These are phyloP conservation scores for Sclerotiophoma versabilis DNA, from an alignment of 2,329 filamentous ascomycete species.

Conservation along the genomic window DNA sequence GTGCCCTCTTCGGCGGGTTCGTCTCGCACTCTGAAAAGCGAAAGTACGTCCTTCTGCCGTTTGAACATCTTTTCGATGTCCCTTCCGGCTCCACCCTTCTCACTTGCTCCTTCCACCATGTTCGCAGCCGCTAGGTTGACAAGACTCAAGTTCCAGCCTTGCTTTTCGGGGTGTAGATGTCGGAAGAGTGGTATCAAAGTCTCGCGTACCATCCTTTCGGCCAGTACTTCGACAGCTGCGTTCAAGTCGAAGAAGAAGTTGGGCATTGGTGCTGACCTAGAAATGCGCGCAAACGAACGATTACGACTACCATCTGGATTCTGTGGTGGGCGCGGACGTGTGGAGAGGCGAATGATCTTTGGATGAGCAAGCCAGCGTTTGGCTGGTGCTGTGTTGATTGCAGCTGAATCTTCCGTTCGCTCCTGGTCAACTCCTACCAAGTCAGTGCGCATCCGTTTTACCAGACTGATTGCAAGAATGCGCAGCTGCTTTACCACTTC, in stretches of 20 bases:
- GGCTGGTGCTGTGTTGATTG: neutral
- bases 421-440: conserved; percentile 63
- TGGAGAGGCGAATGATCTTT: conserved; percentile 80
- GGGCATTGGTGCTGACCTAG: conserved; percentile 76
- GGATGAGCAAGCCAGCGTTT: conserved; percentile 79
- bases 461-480: conserved; percentile 72
- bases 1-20: neutral
- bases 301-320: conserved; percentile 62
- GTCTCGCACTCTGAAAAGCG: conserved; percentile 41
- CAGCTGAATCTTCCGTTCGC: neutral
- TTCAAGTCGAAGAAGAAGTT: conserved; percentile 73
- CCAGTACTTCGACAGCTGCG: conserved; percentile 65
- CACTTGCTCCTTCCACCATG: conserved; percentile 65
- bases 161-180: conserved; percentile 72
- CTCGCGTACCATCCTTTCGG: conserved; percentile 73
- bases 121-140: conserved; percentile 89
- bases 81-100: conserved; percentile 62
- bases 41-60: conserved; percentile 72
- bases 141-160: conserved; percentile 80
- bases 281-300: conserved; percentile 72
- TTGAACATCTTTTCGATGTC: conserved; percentile 87
- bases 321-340: conserved; percentile 66
- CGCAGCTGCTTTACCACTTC: conserved; percentile 72
- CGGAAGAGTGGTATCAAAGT: conserved; percentile 75
- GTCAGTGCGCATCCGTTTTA: conserved; percentile 81